Conservation (phyloP, 148 eudicot genomes). For the Fagopyrum esculentum region DNA sequence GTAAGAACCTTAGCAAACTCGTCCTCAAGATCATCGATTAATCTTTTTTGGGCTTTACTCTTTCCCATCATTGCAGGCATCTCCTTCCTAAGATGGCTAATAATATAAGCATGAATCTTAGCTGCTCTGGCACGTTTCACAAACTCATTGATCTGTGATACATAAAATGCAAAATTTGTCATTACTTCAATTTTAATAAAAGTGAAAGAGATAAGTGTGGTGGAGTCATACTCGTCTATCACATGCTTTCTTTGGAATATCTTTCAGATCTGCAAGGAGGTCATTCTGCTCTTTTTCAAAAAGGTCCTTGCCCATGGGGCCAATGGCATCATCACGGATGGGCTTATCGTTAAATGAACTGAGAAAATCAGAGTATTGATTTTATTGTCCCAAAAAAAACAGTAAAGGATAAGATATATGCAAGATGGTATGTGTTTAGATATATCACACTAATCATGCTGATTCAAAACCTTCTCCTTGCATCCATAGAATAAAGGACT, state of each 20-base stretch:
- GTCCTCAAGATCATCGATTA: slow-evolving; percentile 74
- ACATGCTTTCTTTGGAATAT: slow-evolving; percentile 94
- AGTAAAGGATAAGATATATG: background rate
- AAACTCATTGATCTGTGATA: slow-evolving; percentile 74
- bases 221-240: slow-evolving; percentile 64
- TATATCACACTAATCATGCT: background rate
- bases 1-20: slow-evolving; percentile 61
- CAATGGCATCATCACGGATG: slow-evolving; percentile 47
- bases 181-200: background rate
- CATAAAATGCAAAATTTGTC: background rate
- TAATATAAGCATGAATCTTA: slow-evolving; percentile 83
- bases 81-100: slow-evolving; percentile 87
- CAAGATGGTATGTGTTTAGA: background rate
- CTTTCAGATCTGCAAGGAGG: slow-evolving; percentile 75
- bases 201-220: slow-evolving; percentile 3
- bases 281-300: slow-evolving; percentile 92
- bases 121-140: slow-evolving; percentile 93
- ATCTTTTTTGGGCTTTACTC: slow-evolving; percentile 69
- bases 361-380: slow-evolving; percentile 3
- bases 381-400: background rate
- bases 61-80: slow-evolving; percentile 93
- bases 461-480: background rate
- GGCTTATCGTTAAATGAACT: slow-evolving; percentile 94
- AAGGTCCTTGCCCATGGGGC: slow-evolving; percentile 71
- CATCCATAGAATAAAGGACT: background rate